Evolutionary conservation across 345 rosid species (phyloP).

Genomic region (Draba incana): DNA sequence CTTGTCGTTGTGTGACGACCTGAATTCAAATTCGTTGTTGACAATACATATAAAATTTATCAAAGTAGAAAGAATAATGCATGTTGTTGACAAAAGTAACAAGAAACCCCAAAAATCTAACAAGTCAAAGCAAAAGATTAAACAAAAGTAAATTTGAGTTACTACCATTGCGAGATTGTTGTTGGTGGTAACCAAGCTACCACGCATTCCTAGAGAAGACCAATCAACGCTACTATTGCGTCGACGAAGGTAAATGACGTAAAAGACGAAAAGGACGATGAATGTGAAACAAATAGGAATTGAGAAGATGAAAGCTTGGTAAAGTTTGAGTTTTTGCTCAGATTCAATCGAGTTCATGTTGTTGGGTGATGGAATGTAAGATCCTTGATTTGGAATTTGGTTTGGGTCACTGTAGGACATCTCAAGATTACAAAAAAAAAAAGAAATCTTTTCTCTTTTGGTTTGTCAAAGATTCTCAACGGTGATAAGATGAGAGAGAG

Average conservation of each 20-base stretch:
- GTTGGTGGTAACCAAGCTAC: constrained; percentile 21
- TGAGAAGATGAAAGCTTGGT: constrained; percentile 69
- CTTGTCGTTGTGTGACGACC: too few relatives aligned
- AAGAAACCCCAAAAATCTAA: neutral
- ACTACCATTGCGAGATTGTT: constrained; percentile 26
- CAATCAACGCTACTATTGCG: constrained; percentile 57
- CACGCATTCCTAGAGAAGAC: constrained; percentile 68
- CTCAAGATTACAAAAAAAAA: neutral
- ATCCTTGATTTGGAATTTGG: constrained; percentile 37
- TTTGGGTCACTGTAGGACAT: constrained; percentile 52
- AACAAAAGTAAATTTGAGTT: neutral
- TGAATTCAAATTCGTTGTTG: too few relatives aligned
- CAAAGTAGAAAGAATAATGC: neutral
- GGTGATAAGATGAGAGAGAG: constrained; percentile 25
- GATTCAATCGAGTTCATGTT: constrained; percentile 44
- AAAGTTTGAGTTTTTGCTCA: constrained; percentile 47
- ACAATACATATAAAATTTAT: neutral
- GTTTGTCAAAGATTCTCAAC: constrained; percentile 15
- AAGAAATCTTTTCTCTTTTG: too few relatives aligned
- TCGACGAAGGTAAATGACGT: constrained; percentile 75
- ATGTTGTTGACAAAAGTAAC: too few relatives aligned
- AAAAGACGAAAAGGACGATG: constrained; percentile 65
- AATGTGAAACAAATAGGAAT: constrained; percentile 73
- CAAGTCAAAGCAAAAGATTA: neutral
- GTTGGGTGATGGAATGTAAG: constrained; percentile 35